A percentile compares a stretch with the other conserved stretches of the same genome.
These are phyloP conservation scores for Starmerella scarabaei DNA, from an alignment of 805 yeast species.

Conservation along the genomic window DNA sequence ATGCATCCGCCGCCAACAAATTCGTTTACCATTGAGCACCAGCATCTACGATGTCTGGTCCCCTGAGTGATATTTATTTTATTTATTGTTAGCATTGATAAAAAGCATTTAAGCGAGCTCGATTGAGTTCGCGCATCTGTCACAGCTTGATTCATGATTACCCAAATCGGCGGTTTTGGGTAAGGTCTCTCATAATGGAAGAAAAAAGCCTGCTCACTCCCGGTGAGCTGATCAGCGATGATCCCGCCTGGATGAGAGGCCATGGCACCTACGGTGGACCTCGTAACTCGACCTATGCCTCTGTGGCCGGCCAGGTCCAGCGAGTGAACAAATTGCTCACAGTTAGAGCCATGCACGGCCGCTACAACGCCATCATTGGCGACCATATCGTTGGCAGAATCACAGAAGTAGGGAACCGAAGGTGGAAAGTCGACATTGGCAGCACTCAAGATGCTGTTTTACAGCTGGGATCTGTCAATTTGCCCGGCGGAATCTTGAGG, in stretches of 20 bases:
- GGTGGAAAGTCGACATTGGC: constrained; percentile 97
- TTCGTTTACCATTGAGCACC: constrained; percentile 10
- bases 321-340: constrained; percentile 77
- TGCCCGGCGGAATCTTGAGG: constrained; percentile 94
- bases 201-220: constrained; percentile 60
- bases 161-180: too few relatives aligned
- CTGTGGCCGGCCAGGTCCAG: constrained; percentile 83
- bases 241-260: constrained; percentile 96
- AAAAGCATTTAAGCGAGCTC: background rate
- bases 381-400: constrained; percentile 92
- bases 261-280: constrained; percentile 76
- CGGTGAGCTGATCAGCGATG: constrained; percentile 91
- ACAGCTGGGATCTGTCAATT: constrained; percentile 87
- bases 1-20: constrained; percentile 38
- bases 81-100: too few relatives aligned
- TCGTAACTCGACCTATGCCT: constrained; percentile 62
- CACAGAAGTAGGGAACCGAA: constrained; percentile 80
- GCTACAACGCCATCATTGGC: constrained; percentile 89
- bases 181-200: constrained; percentile 4
- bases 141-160: too few relatives aligned
- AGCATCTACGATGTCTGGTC: constrained; percentile 49
- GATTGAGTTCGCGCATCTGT: background rate
- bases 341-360: constrained; percentile 73
- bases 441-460: constrained; percentile 85
- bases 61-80: constrained; percentile 1